Base-by-base conservation (phyloP, 441 rosid genomes). In the Euphorbia schlechtendalii region DNA sequence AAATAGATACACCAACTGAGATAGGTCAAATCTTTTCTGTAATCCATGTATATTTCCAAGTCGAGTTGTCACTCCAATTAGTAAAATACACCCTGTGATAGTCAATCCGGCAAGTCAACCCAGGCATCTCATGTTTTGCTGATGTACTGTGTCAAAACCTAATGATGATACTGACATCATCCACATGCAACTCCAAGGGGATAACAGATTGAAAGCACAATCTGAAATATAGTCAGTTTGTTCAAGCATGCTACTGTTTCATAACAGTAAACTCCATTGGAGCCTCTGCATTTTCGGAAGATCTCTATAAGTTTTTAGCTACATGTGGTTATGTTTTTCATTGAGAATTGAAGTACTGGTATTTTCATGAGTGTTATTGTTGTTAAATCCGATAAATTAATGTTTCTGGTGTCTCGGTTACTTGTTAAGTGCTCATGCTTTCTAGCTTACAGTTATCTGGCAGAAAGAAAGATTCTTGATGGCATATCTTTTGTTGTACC, bases 401-500 rank as follows among this genome's bases (percentile, higher is more conserved):
- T 21, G 13, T 56, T 21, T 56, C 38, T 55, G 52, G 15, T 61
- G 43, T 12, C 30, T 56, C 45, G 48, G 28, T 68, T 74, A 68
- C 70, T 62, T 54, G 66, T 65, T 56, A 25, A 61, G 68, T 61
- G 62, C 65, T 76, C 59, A 62, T 72, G 63, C 27, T n/a, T 21
- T 45, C 52, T 25, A 58, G 40, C 69, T 68, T 73, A 61, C 83
- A 95, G 98, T 76, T 94, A 91, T 76, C 69, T 85, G 63, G 65
- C 73, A 9, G 94, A 85, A 74, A 86, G 98, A 68, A 94, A 84
- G 75, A 89, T 91, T 73, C 89, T 94, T 64, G 86, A 94, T 73
- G 96, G 98, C 66, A 72, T 94, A 61, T 84, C 98, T 62, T 94
- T 94, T 80, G 72, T 71, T 40, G 89, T 90, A 61, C 90, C 94